Evolutionary conservation across 2,329 filamentous ascomycete genomes (phyloP), one percentile per base, ranked within the genome.

Genomic region (Diaporthe sp.): DNA sequence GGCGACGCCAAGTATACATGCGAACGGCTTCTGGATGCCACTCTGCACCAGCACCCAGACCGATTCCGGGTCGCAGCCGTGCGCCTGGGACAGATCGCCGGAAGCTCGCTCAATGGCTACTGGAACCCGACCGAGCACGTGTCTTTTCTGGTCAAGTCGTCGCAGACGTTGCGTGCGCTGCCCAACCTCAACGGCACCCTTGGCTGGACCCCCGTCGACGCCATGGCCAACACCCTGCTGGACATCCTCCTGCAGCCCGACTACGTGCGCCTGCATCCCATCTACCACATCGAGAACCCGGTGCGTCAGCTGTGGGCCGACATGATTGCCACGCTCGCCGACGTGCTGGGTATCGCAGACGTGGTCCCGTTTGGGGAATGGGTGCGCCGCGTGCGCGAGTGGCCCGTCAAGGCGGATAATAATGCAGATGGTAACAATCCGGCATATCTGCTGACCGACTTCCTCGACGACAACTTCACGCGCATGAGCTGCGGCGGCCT

Each of bases 61-160:
- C 80, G 75, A 2, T 88, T 89, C 80, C 83, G 82, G 22, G 75
- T 85, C 0, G 85, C 84, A 80, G 79, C 79, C 0, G 84, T 87
- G 0, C 83, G 89, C 0, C 81, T 85, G 0, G 89, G 87, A 0
- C 89, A 91, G 78, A 87, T 91, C 53, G 82, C 88, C 1, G 89
- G 89, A 0, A 87, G 85, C 0, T 84, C 77, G 4, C 81, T 71
- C 0, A 89, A 81, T 71, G 89, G 88, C 0, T 86, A 86, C 77
- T 91, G 89, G 89, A 91, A 91, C 75, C 80, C 84, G 0, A 81
- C 81, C 27, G 88, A 90, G 77, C 87, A 90, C 77, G 79, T 90
- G 15, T 76, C 82, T 0, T 88, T 88, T 76, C 71, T 91, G 39
- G 76, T 89, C 69, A 89, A 88, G 79, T 87, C 85, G 0, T 84